These are phyloP conservation scores for Naegleria gruberi DNA, from an alignment of 208 protist species.

Conservation along the genomic window DNA sequence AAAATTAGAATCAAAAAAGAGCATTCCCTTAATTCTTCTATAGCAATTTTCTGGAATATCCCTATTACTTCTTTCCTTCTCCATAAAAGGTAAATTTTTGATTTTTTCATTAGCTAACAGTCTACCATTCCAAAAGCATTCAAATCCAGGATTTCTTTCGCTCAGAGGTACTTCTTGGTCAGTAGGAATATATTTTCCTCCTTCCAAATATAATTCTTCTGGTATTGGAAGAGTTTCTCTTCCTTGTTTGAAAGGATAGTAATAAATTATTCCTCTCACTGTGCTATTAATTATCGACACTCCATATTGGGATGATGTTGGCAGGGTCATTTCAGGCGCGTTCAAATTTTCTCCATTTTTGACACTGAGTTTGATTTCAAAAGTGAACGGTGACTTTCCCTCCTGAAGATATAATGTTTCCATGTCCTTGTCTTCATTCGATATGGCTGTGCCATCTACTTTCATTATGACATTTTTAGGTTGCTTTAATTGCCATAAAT, in stretches of 20 bases:
- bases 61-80: neutral
- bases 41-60: conserved; percentile 32
- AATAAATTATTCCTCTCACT: conserved; percentile 32
- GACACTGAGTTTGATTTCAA: conserved; percentile 21
- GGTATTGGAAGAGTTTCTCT: conserved; percentile 33
- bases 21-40: conserved; percentile 33
- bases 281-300: neutral
- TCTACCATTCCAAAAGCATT: conserved; percentile 35
- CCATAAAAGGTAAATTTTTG: conserved; percentile 16
- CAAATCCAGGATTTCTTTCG: conserved; percentile 33
- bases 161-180: conserved; percentile 20
- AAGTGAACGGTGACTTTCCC: conserved; percentile 16
- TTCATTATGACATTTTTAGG: neutral
- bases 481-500: neutral
- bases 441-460: conserved; percentile 20
- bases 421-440: conserved; percentile 11
- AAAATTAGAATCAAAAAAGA: conserved; percentile 31
- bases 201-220: conserved; percentile 20
- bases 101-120: conserved; percentile 31
- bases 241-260: conserved; percentile 28
- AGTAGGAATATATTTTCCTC: neutral
- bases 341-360: neutral
- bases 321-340: neutral
- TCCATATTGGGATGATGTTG: neutral
- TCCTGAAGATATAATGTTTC: conserved; percentile 23